These are phyloP conservation scores for Cyberlindnera lachancei DNA, from an alignment of 805 yeast species.

Conservation along the genomic window DNA sequence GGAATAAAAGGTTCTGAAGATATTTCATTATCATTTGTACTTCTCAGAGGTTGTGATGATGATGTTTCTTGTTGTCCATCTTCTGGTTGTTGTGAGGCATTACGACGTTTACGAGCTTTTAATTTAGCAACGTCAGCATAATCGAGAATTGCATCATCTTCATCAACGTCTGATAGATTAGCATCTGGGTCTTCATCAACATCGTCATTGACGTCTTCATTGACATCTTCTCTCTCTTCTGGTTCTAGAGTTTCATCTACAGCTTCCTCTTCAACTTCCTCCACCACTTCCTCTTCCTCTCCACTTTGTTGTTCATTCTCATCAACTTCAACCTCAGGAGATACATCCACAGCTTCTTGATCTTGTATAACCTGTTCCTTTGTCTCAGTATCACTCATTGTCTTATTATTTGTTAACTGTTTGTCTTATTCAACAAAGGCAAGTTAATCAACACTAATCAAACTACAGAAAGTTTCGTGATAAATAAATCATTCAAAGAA, in stretches of 20 bases:
- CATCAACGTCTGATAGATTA: conserved; percentile 3
- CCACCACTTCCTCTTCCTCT: neutral
- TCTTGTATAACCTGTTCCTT: neutral
- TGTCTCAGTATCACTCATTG: conserved; percentile 2
- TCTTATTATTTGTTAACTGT: neutral
- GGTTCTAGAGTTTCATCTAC: neutral
- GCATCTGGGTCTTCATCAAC: conserved; percentile 5
- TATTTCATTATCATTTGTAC: conserved; percentile 1
- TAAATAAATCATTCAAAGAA: no score
- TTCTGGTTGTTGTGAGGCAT: conserved; percentile 3
- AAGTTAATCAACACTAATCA: no score
- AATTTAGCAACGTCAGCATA: conserved; percentile 19
- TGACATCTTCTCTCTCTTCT: conserved; percentile 1
- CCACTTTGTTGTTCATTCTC: neutral
- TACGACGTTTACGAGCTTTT: conserved; percentile 17
- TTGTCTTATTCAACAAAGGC: no score
- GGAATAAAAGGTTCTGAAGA: conserved; percentile 4
- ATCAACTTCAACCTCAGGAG: neutral
- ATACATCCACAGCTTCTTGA: neutral
- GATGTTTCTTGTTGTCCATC: no score
- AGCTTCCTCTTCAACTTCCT: conserved; percentile 7
- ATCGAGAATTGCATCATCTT: conserved; percentile 17
- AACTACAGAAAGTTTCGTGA: no score
- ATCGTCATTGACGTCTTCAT: conserved; percentile 1
- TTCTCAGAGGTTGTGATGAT: conserved; percentile 4